phyloP scores from a whole-genome alignment of 2,329 filamentous ascomycete genomes.

The Xylariaceae sp. region DNA sequence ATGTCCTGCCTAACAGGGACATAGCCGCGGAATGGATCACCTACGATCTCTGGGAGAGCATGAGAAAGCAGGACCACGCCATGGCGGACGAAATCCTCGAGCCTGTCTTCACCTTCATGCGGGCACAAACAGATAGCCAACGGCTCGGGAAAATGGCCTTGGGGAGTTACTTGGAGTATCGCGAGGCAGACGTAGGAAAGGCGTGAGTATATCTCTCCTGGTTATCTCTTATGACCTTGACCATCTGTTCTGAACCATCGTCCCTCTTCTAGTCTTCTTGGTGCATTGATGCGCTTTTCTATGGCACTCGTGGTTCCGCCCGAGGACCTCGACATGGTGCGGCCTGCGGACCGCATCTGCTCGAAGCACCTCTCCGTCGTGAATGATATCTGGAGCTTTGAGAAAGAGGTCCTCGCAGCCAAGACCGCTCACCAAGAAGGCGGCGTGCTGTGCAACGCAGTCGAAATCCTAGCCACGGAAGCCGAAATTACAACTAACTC shows the following conservation, averaged over 20 bases:
- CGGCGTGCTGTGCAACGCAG: constrained; percentile 1
- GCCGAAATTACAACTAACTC: background rate
- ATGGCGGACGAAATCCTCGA: background rate
- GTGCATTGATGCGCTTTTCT: constrained; percentile 1
- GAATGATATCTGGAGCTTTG: constrained; percentile 7
- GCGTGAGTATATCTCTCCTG: background rate
- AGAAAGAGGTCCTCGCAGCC: constrained; percentile 1
- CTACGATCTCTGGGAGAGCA: constrained; percentile 1
- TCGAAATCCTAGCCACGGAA: constrained; percentile 2
- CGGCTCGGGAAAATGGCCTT: constrained; percentile 2
- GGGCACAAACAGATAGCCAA: constrained; percentile 1
- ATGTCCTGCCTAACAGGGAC: background rate
- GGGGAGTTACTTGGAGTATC: constrained; percentile 1
- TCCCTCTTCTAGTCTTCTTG: background rate
- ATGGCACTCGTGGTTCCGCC: background rate
- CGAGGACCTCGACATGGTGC: background rate
- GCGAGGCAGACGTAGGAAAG: constrained; percentile 4
- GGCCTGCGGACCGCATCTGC: background rate
- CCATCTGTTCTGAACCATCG: background rate
- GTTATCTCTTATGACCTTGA: no score
- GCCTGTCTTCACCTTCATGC: constrained; percentile 5
- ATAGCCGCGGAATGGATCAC: background rate
- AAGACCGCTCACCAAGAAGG: background rate
- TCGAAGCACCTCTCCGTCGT: background rate
- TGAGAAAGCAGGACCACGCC: background rate